Evolutionary conservation across 2,329 filamentous ascomycete species (phyloP).

Genomic region (Neoscytalidium dimidiatum): DNA sequence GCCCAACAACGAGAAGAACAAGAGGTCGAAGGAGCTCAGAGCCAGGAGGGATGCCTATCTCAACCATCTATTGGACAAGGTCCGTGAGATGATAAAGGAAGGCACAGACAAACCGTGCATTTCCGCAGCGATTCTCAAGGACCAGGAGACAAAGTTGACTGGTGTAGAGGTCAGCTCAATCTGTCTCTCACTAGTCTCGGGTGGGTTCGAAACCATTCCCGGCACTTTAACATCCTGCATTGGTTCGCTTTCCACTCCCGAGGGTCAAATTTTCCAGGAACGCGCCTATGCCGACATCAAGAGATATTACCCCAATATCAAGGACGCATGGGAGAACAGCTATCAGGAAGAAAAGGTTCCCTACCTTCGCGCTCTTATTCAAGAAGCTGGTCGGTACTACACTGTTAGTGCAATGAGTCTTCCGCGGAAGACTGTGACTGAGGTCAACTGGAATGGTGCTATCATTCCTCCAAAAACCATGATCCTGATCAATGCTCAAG

Average conservation of each 20-base stretch:
- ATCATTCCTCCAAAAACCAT: constrained; percentile 56
- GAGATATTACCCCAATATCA: constrained; percentile 47
- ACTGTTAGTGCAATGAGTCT: constrained; percentile 57
- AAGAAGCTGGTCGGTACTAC: constrained; percentile 56
- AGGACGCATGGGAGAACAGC: constrained; percentile 49
- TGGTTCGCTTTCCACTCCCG: constrained; percentile 50
- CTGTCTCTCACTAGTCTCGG: constrained; percentile 55
- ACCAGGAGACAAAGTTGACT: constrained; percentile 54
- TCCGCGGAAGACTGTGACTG: constrained; percentile 52
- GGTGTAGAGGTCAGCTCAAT: constrained; percentile 57
- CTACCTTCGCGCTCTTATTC: constrained; percentile 52
- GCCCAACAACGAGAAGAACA: constrained; percentile 56
- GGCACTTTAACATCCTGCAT: constrained; percentile 56
- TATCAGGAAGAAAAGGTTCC: constrained; percentile 52
- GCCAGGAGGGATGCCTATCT: constrained; percentile 53
- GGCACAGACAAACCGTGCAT: constrained; percentile 58
- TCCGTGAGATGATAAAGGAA: constrained; percentile 53
- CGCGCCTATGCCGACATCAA: constrained; percentile 55
- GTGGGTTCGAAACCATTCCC: constrained; percentile 58
- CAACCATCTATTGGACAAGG: constrained; percentile 51
- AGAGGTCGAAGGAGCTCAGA: constrained; percentile 49
- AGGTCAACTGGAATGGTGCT: constrained; percentile 55
- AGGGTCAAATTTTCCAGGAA: constrained; percentile 55
- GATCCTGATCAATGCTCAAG: constrained; percentile 58
- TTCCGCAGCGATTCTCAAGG: constrained; percentile 56